Conservation (phyloP, 495 filamentous ascomycete species). For the Talaromyces proteolyticus region DNA sequence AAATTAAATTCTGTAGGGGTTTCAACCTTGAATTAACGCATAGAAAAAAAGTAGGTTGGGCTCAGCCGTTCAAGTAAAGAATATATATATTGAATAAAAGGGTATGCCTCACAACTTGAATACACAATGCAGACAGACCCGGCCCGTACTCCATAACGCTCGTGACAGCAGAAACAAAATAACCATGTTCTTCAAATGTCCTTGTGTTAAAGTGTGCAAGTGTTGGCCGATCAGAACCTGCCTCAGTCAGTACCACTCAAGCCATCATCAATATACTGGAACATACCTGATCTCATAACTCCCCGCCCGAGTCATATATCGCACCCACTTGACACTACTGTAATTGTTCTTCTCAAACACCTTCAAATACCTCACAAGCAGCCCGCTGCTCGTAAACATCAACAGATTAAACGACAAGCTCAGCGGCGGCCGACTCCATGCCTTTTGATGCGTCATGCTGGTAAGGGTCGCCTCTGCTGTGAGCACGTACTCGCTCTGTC, state of each 20-base stretch:
- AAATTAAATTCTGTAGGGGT: too few species aligned
- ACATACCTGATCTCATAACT: constrained; percentile 53
- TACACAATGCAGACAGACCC: background rate
- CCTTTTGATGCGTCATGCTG: constrained; percentile 97
- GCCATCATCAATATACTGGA: background rate
- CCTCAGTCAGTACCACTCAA: background rate
- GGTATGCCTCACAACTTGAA: background rate
- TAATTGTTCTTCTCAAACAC: constrained; percentile 99
- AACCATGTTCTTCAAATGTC: background rate
- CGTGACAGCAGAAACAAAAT: too few species aligned
- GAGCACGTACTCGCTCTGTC: constrained; percentile 90
- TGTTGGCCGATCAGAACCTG: background rate
- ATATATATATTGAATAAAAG: background rate
- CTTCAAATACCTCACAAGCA: constrained; percentile 93
- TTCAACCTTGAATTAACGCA: too few species aligned
- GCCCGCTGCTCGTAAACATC: constrained; percentile 94
- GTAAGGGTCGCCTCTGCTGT: constrained; percentile 90
- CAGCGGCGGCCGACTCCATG: constrained; percentile 91
- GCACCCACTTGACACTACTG: constrained; percentile 96
- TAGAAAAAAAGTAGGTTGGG: too few species aligned
- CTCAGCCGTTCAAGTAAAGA: background rate
- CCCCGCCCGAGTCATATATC: constrained; percentile 94
- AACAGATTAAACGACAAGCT: constrained; percentile 86
- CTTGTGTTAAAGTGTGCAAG: too few species aligned
- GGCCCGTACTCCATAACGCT: background rate